Conservation (phyloP, 768 basidiomycete species). For the Cystobasidium onofrii region DNA sequence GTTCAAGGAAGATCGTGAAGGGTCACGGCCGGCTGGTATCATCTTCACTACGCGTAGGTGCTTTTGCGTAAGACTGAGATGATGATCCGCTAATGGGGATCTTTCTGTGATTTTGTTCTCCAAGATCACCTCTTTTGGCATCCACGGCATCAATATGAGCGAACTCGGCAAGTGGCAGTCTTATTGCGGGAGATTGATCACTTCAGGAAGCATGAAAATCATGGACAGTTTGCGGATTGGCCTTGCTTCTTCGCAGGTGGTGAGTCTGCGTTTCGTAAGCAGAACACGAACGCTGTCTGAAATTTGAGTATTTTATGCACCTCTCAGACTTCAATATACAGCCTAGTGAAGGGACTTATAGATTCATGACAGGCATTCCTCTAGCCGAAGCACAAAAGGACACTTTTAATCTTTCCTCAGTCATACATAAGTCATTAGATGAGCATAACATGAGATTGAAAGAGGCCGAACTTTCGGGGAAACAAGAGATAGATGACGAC, state of each 20-base stretch:
- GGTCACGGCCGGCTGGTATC: not conserved
- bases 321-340: slow-evolving; percentile 34
- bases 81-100: too few relatives aligned
- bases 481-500: not conserved
- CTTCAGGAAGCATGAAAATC: not conserved
- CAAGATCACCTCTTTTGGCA: slow-evolving; percentile 34
- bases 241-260: slow-evolving; percentile 33
- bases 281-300: not conserved
- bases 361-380: not conserved
- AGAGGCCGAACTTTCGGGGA: not conserved
- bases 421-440: slow-evolving; percentile 11
- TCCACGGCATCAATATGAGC: slow-evolving; percentile 28
- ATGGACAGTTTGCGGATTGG: not conserved
- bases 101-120: too few relatives aligned
- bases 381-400: slow-evolving; percentile 1
- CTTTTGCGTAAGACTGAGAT: too few relatives aligned
- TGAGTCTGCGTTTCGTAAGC: not conserved
- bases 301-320: not conserved
- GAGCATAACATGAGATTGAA: not conserved
- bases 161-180: slow-evolving; percentile 25
- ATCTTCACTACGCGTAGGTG: slow-evolving; percentile 20
- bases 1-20: not conserved
- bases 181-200: slow-evolving; percentile 13
- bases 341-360: slow-evolving; percentile 32
- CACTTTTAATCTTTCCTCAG: not conserved